phyloP scores from a whole-genome alignment of 1,284 basidiomycete genomes.

The Athelia psychrophila region DNA sequence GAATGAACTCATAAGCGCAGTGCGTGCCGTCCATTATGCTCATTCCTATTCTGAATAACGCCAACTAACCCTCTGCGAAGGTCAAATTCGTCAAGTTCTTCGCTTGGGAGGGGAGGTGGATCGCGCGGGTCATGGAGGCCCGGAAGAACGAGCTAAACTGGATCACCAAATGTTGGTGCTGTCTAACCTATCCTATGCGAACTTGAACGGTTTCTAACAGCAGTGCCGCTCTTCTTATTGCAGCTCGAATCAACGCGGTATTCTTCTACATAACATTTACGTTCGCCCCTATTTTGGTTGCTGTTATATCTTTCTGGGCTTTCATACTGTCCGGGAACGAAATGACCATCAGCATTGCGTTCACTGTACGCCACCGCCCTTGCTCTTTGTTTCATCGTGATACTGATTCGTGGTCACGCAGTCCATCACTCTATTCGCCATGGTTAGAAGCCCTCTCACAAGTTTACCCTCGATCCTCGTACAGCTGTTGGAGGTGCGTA shows the following conservation, averaged over 20 bases:
- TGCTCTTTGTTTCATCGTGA: constrained; percentile 3
- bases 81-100: constrained; percentile 89
- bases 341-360: constrained; percentile 64
- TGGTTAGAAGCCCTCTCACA: constrained; percentile 71
- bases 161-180: constrained; percentile 60
- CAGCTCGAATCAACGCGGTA: constrained; percentile 65
- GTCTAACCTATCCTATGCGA: constrained; percentile 1
- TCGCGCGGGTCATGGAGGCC: constrained; percentile 53
- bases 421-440: constrained; percentile 69
- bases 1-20: constrained; percentile 81
- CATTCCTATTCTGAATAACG: background rate
- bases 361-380: constrained; percentile 49
- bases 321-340: constrained; percentile 65
- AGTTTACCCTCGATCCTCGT: constrained; percentile 52
- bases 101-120: constrained; percentile 80
- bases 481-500: constrained; percentile 22
- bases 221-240: background rate
- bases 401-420: constrained; percentile 19
- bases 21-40: constrained; percentile 24
- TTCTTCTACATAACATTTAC: constrained; percentile 65
- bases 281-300: constrained; percentile 65
- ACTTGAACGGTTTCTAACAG: background rate
- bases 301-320: constrained; percentile 63
- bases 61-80: constrained; percentile 23
- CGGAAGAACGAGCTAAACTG: constrained; percentile 63